Conservation (phyloP, 228 moss, liverwort and hornwort species). For the Sphagnum fallax region DNA sequence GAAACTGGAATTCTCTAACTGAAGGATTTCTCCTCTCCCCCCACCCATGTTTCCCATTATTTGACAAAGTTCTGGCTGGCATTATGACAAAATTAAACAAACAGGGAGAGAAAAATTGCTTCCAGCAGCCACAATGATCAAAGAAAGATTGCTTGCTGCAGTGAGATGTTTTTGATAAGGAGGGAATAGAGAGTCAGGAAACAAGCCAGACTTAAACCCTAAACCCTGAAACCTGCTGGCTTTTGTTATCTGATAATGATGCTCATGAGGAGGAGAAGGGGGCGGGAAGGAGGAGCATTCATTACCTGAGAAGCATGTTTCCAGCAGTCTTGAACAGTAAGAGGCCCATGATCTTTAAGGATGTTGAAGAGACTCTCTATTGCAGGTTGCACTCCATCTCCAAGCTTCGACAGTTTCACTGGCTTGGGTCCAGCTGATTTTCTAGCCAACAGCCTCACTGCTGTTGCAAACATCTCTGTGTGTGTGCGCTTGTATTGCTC, state of each 20-base stretch:
- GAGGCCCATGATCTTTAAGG: conserved; percentile 73
- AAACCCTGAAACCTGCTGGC: no score
- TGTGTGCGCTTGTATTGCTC: neutral
- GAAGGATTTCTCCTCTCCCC: no score
- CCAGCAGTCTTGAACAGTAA: conserved; percentile 75
- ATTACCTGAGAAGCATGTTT: conserved; percentile 60
- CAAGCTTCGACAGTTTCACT: conserved; percentile 33
- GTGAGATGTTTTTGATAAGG: neutral
- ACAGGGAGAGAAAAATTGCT: neutral
- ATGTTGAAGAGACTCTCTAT: conserved; percentile 55
- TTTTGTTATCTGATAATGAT: neutral
- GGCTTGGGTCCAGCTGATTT: conserved; percentile 45
- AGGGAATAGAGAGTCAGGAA: no score
- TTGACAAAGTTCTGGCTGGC: neutral
- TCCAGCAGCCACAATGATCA: neutral
- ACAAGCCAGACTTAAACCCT: no score
- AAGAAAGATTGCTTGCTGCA: neutral
- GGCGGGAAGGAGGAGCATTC: neutral
- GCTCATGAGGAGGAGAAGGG: neutral
- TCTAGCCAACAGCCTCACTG: conserved; percentile 59
- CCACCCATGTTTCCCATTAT: neutral
- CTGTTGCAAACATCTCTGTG: conserved; percentile 66
- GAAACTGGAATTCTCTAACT: conserved; percentile 27
- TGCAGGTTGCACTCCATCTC: conserved; percentile 56
- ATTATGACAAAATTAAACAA: neutral